Evolutionary conservation across 2,329 filamentous ascomycete genomes (phyloP), one percentile per base, ranked within the genome.

Genomic region (Colletotrichum theobromicola): DNA sequence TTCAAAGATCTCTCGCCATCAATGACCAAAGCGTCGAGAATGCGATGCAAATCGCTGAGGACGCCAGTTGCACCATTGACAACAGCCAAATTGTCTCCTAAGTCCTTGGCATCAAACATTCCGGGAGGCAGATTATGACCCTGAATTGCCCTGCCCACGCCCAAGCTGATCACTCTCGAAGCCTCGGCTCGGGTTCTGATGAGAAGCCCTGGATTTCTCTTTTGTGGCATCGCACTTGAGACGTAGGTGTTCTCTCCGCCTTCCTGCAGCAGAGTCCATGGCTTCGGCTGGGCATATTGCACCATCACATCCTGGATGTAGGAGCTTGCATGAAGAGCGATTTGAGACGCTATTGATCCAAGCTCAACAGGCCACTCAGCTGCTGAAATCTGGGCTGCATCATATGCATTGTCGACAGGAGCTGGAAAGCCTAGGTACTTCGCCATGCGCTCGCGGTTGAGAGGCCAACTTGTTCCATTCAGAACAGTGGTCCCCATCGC

Each of bases 191-290:
- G 55, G 4, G 34, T 42, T 30, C 53, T 60, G 2, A 67, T 73
- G 5, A 75, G 63, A 0, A 75, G 55, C 3, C 72, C 72, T 1
- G 72, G 72, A 2, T 75, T 75, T 4, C 72, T 57, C 53, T 75
- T 75, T 37, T 75, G 72, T 24, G 72, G 69, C 69, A 75, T 75
- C 0, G 72, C 72, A 46, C 72, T 75, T 4, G 72, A 75, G 55
- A 68, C 72, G 2, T 75, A 75, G 2, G 72, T 75, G 42, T 75
- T 75, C 1, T 64, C 62, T 7, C 69, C 69, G 15, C 72, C 72
- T 16, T 75, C 72, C 15, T 37, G 68, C 6, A 75, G 62, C 3
- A 75, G 69, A 8, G 73, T 73, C 72, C 69, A 75, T 16, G 72
- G 72, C 16, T 50, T 72, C 2, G 72, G 72, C 16, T 75, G 72